Percentiles rank a stretch among this genome's conserved stretches.
Conservation (phyloP, 225 moss, liverwort and hornwort genomes). For the Polytrichum formosum region DNA sequence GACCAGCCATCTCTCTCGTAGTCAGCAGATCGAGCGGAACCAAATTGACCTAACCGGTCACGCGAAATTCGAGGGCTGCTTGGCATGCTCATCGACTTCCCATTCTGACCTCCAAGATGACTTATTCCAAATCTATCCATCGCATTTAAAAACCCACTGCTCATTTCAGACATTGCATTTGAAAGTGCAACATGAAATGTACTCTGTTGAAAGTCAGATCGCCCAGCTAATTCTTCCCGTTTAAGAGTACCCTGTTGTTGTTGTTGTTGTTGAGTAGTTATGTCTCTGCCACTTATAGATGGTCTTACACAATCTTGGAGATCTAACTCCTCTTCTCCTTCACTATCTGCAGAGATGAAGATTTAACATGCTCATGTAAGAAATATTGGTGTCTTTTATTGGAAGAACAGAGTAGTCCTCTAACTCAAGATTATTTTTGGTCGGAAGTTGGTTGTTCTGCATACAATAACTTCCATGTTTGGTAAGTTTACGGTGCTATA, state of each 20-base stretch:
- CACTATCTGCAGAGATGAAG: constrained; percentile 22
- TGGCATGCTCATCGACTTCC: constrained; percentile 27
- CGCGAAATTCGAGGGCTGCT: constrained; percentile 22
- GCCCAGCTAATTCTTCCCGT: background rate
- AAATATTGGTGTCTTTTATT: too few relatives aligned
- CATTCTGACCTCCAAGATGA: constrained; percentile 15
- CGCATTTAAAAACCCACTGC: constrained; percentile 39
- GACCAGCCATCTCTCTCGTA: background rate
- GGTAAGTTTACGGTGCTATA: too few relatives aligned
- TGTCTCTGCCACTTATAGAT: constrained; percentile 10
- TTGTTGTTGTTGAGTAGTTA: too few relatives aligned
- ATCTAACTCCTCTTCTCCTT: constrained; percentile 22
- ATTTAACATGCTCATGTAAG: too few relatives aligned
- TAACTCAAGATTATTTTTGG: too few relatives aligned
- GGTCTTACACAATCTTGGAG: constrained; percentile 2
- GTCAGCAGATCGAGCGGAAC: background rate
- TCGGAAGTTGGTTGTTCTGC: too few relatives aligned
- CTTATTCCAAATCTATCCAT: constrained; percentile 38
- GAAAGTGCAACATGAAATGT: constrained; percentile 24
- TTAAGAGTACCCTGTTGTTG: too few relatives aligned
- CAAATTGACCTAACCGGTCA: background rate
- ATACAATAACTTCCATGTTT: too few relatives aligned
- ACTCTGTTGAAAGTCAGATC: background rate
- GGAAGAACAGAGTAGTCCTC: too few relatives aligned
- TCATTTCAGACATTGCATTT: constrained; percentile 36